phyloP scores from a whole-genome alignment of 2,329 filamentous ascomycete genomes.

The Emergomyces africanus region DNA sequence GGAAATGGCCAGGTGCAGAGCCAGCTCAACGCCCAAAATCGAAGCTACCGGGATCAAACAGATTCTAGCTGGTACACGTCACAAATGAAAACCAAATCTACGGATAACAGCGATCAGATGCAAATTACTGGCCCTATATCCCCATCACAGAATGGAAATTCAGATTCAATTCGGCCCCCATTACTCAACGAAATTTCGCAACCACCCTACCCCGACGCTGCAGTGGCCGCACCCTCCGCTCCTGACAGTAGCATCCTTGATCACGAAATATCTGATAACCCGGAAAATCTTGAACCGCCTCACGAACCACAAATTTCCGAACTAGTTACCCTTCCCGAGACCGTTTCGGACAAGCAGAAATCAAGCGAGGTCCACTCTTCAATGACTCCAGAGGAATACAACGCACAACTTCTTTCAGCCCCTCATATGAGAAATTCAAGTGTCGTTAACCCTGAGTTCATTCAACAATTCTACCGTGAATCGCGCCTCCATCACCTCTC shows the following conservation, averaged over 20 bases:
- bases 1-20: conserved; percentile 50
- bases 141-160: neutral
- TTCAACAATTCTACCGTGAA: conserved; percentile 90
- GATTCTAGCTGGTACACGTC: conserved; percentile 70
- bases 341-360: neutral
- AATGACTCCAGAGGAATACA: conserved; percentile 86
- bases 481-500: conserved; percentile 91
- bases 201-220: neutral
- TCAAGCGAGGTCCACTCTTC: neutral
- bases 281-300: neutral
- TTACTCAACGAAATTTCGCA: neutral
- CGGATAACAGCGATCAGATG: neutral
- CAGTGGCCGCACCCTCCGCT: neutral
- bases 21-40: conserved; percentile 46
- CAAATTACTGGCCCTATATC: neutral
- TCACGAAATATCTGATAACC: neutral
- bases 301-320: too few species aligned
- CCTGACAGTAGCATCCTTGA: neutral
- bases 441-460: conserved; percentile 81
- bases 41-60: conserved; percentile 69
- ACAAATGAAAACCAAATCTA: conserved; percentile 43
- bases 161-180: neutral
- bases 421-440: conserved; percentile 79
- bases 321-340: too few species aligned
- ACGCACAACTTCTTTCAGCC: conserved; percentile 69